Evolutionary conservation across 2,329 filamentous ascomycete species (phyloP).

Genomic region (Fusarium miscanthi): DNA sequence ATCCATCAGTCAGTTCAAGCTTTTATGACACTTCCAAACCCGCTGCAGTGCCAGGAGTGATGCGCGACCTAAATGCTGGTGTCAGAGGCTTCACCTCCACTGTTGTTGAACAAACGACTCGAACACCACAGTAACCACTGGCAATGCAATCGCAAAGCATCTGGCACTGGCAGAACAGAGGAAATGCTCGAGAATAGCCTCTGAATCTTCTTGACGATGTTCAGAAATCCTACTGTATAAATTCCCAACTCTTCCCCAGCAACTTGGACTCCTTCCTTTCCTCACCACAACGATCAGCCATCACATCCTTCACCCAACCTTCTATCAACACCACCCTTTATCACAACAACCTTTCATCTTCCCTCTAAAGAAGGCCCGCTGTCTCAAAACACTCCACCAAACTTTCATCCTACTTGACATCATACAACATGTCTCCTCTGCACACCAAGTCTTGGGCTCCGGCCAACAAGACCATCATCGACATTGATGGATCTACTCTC

Average conservation of each 20-base stretch:
- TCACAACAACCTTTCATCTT: neutral
- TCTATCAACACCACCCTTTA: neutral
- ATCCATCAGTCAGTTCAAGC: fast-evolving
- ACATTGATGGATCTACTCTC: slow-evolving; percentile 36
- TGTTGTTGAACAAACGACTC: neutral
- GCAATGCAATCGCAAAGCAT: neutral
- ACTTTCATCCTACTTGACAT: neutral
- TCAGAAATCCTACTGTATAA: neutral
- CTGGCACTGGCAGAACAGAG: neutral
- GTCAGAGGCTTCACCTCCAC: neutral
- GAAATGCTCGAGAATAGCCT: fast-evolving
- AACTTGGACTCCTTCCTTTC: fast-evolving
- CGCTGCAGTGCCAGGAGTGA: fast-evolving
- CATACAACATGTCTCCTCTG: neutral
- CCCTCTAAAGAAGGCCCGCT: neutral
- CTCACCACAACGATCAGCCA: neutral
- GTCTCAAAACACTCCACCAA: neutral
- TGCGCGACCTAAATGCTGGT: neutral
- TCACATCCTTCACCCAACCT: neutral
- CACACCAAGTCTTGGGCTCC: neutral
- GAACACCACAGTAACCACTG: neutral
- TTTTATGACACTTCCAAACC: neutral
- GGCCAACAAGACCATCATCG: slow-evolving; percentile 8
- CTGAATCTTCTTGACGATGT: neutral
- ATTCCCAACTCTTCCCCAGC: neutral